Evolutionary conservation across 2,329 filamentous ascomycete genomes (phyloP), one percentile per base, ranked within the genome.

Genomic region (Alternaria sp.): DNA sequence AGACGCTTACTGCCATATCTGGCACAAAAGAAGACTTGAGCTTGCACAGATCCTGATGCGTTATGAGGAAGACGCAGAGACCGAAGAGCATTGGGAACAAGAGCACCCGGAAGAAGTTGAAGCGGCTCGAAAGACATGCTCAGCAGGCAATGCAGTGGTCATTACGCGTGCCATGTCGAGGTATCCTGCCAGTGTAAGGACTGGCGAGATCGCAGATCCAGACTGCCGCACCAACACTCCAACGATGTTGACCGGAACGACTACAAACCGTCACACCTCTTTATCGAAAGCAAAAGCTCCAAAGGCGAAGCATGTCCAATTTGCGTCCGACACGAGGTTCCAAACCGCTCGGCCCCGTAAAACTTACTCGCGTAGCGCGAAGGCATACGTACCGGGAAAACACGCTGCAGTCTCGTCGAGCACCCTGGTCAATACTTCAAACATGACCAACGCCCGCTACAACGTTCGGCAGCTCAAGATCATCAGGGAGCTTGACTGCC

Each of bases 181-280:
- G 36, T 40, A 40, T 11, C 36, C 36, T 3, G 36, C 36, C 0
- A n/a, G 1, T 0, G 32, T 40, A n/a, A 40, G 36, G 15, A 40
- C 36, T 17, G 36, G 36, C 36, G 8, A 40, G 5, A 17, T 17
- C n/a, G 36, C 36, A 17, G n/a, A 11, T 11, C n/a, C 36, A 10
- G 9, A 17, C 9, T 17, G 4, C 36, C n/a, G 36, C n/a, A 40
- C 36, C 36, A 4, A 5, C 9, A 17, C 36, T 40, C 36, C 36
- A 11, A 40, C 15, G 6, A 17, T 40, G 15, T 40, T 17, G 5
- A 4, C 36, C 3, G 5, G n/a, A 40, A 9, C 36, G 5, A 6
- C n/a, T 17, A 0, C 36, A 17, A 11, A 17, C 1, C 1, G 1
- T 40, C 36, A 17, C 9, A 17, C 5, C 5, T 0, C 36, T 40